These are phyloP conservation scores for Xylariaceae sp. DNA, from an alignment of 2,329 filamentous ascomycete species.

Conservation along the genomic window DNA sequence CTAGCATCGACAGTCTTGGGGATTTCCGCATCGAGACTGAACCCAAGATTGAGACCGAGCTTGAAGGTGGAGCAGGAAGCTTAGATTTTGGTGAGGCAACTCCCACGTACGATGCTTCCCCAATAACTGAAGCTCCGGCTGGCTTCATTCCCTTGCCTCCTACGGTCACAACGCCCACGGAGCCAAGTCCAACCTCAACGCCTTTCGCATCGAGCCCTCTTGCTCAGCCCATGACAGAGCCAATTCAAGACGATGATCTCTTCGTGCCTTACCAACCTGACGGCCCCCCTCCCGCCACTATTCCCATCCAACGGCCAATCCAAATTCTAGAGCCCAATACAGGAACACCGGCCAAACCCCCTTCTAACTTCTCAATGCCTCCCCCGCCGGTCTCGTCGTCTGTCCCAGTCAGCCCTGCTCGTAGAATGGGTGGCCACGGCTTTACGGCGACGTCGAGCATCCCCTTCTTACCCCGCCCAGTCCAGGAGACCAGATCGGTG, in stretches of 20 bases:
- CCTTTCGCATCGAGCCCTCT: constrained; percentile 31
- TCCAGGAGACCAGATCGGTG: constrained; percentile 8
- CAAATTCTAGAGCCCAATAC: constrained; percentile 26
- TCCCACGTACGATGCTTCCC: no score
- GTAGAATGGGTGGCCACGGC: constrained; percentile 20
- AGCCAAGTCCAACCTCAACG: constrained; percentile 14
- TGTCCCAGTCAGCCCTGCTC: constrained; percentile 19
- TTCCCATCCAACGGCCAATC: constrained; percentile 28
- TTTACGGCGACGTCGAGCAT: constrained; percentile 27
- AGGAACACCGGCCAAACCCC: constrained; percentile 11
- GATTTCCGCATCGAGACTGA: not conserved
- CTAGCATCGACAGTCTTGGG: not conserved
- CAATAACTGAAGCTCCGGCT: no score
- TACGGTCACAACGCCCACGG: constrained; percentile 18
- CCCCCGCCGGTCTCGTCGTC: constrained; percentile 12
- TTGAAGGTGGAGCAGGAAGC: not conserved
- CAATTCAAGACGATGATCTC: constrained; percentile 31
- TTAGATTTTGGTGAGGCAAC: constrained; percentile 5
- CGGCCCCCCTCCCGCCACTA: constrained; percentile 41
- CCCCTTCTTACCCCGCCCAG: constrained; percentile 22
- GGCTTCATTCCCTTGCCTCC: constrained; percentile 14
- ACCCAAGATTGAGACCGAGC: not conserved
- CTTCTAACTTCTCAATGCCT: constrained; percentile 2
- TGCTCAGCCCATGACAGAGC: constrained; percentile 12
- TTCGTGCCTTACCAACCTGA: constrained; percentile 55